These are phyloP conservation scores for Jacaranda copaia DNA, from an alignment of 257 asterid species.

Conservation along the genomic window DNA sequence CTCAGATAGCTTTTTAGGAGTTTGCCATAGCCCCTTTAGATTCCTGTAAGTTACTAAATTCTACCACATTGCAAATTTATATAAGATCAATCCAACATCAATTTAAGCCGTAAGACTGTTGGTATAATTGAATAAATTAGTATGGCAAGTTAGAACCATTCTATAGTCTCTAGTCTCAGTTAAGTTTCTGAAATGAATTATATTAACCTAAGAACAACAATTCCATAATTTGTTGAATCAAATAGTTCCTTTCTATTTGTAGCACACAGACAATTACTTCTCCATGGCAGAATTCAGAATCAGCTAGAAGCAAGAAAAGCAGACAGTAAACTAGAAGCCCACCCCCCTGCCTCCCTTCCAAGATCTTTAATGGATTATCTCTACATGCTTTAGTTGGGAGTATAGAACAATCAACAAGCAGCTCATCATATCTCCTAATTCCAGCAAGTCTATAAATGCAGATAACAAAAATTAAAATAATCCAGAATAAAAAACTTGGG, in stretches of 20 bases:
- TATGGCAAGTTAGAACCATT: too few relatives aligned
- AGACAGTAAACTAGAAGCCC: not conserved
- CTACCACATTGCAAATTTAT: not conserved
- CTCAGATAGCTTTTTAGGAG: too few relatives aligned
- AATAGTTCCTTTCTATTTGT: not conserved
- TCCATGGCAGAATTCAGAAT: not conserved
- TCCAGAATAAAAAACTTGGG: not conserved
- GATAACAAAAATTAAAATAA: conserved; percentile 5
- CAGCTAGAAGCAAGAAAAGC: not conserved
- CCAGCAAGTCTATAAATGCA: not conserved
- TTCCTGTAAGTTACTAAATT: not conserved
- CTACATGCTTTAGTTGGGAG: not conserved
- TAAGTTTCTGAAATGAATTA: not conserved
- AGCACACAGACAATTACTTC: not conserved
- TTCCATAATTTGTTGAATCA: too few relatives aligned
- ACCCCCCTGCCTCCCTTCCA: too few relatives aligned
- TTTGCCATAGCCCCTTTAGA: too few relatives aligned
- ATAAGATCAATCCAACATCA: too few relatives aligned
- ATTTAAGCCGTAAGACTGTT: too few relatives aligned
- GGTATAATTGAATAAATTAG: too few relatives aligned
- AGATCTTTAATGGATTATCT: too few relatives aligned
- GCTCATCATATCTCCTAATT: not conserved
- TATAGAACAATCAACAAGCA: conserved; percentile 4
- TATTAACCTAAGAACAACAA: not conserved
- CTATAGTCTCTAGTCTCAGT: too few relatives aligned